A percentile compares a stretch with the other conserved stretches of the same genome.
These are phyloP conservation scores for Achlya hypogyna DNA, from an alignment of 352 stramenopile genomes.

Conservation along the genomic window DNA sequence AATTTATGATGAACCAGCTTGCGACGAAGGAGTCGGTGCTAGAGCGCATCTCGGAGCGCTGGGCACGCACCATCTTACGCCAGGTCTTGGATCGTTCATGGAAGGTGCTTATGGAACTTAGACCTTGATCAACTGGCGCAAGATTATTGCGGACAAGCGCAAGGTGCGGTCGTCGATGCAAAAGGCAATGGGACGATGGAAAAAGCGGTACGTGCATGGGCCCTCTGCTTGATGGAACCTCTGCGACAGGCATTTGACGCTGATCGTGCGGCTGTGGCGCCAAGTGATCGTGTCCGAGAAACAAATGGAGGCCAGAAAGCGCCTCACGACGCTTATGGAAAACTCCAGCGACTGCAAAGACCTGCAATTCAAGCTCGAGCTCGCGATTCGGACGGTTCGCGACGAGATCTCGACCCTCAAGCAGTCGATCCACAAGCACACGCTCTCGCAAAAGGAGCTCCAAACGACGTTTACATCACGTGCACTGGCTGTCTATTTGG, in stretches of 20 bases:
- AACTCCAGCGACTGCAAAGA: slow-evolving; percentile 44
- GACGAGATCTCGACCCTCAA: not conserved
- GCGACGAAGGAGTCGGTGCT: slow-evolving; percentile 56
- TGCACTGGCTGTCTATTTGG: not conserved
- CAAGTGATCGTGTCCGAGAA: slow-evolving; percentile 6
- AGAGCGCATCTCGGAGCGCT: slow-evolving; percentile 42
- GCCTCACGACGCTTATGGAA: slow-evolving; percentile 23
- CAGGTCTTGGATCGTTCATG: slow-evolving; percentile 24
- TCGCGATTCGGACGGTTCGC: slow-evolving; percentile 27
- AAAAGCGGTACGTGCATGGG: not conserved
- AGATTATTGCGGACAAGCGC: not conserved
- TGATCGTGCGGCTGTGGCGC: not conserved
- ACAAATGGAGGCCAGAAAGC: not conserved
- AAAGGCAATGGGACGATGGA: slow-evolving; percentile 2
- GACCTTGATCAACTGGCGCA: not conserved
- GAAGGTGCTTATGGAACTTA: not conserved
- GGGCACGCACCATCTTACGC: slow-evolving; percentile 36
- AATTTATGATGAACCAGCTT: slow-evolving; percentile 46
- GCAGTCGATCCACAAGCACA: not conserved
- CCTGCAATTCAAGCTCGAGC: slow-evolving; percentile 34
- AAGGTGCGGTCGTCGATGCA: not conserved
- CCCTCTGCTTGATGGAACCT: not conserved
- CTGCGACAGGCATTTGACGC: not conserved
- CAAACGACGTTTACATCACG: not conserved
- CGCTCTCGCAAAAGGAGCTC: not conserved